These are phyloP conservation scores for Daldinia decipiens DNA, from an alignment of 495 filamentous ascomycete genomes.

Conservation along the genomic window DNA sequence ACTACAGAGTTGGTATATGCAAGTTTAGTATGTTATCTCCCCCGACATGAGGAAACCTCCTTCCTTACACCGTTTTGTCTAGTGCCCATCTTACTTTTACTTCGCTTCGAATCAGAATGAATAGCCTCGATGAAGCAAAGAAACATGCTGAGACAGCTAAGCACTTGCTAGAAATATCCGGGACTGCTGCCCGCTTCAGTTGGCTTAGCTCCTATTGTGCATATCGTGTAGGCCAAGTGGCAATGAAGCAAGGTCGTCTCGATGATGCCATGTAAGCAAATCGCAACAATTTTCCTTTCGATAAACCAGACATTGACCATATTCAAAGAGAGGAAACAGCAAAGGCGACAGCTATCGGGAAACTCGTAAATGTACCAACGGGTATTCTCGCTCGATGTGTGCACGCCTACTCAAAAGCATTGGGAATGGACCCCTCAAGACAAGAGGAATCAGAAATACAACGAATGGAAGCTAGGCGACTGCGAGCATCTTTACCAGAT, in stretches of 20 bases:
- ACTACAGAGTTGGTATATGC: constrained; percentile 31
- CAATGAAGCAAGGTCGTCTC: constrained; percentile 22
- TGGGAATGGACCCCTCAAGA: constrained; percentile 17
- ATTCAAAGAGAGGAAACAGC: constrained; percentile 7
- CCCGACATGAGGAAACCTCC: not conserved
- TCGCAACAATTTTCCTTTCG: not conserved
- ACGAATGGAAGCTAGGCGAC: constrained; percentile 16
- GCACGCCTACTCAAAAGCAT: constrained; percentile 23
- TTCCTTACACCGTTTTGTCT: constrained; percentile 1
- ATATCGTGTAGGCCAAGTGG: constrained; percentile 22
- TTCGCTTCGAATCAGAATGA: constrained; percentile 23
- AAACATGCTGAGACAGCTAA: constrained; percentile 10
- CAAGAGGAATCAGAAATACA: constrained; percentile 16
- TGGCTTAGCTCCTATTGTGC: constrained; percentile 33
- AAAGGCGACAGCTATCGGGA: constrained; percentile 18
- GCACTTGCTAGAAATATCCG: constrained; percentile 17
- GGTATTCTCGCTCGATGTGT: constrained; percentile 22
- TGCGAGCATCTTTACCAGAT: constrained; percentile 15
- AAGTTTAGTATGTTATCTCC: constrained; percentile 22
- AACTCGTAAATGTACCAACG: constrained; percentile 16
- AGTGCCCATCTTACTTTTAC: constrained; percentile 22
- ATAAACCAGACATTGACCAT: not conserved
- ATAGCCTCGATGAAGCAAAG: constrained; percentile 11
- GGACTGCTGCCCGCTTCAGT: constrained; percentile 17
- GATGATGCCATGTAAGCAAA: constrained; percentile 17